Evolutionary conservation across 2,329 filamentous ascomycete genomes (phyloP).

Genomic region (Orbilia blumenaviensis): DNA sequence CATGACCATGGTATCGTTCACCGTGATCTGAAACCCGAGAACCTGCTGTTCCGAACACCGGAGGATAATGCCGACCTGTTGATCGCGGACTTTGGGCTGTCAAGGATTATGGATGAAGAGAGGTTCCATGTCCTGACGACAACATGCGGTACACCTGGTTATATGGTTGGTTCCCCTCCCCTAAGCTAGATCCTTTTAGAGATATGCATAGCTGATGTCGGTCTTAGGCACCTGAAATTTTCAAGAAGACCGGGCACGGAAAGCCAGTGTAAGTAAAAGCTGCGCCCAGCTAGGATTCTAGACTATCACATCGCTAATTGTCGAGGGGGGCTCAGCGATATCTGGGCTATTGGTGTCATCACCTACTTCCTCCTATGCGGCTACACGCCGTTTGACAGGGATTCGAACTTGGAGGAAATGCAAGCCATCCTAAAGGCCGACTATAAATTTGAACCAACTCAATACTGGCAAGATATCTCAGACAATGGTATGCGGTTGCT

Average conservation of each 20-base stretch:
- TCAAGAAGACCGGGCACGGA: conserved; percentile 97
- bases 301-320: too few relatives aligned
- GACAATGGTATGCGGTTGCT: conserved; percentile 63
- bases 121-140: conserved; percentile 98
- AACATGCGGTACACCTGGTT: conserved; percentile 95
- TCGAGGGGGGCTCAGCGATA: conserved; percentile 71
- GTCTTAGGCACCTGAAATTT: conserved; percentile 83
- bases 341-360: conserved; percentile 98
- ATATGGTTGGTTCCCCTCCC: conserved; percentile 70
- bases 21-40: conserved; percentile 96
- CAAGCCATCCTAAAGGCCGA: conserved; percentile 96
- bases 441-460: conserved; percentile 91
- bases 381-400: conserved; percentile 97
- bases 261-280: conserved; percentile 80
- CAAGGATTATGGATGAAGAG: conserved; percentile 98
- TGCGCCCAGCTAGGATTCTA: too few relatives aligned
- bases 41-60: conserved; percentile 92
- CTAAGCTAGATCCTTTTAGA: neutral
- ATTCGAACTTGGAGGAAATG: conserved; percentile 98
- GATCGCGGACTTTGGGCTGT: conserved; percentile 96
- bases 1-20: conserved; percentile 99
- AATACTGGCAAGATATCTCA: conserved; percentile 97
- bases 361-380: conserved; percentile 98
- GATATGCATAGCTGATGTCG: neutral
- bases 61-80: conserved; percentile 97